phyloP scores from a whole-genome alignment of 345 rosid species.

The Ceriops zippeliana region DNA sequence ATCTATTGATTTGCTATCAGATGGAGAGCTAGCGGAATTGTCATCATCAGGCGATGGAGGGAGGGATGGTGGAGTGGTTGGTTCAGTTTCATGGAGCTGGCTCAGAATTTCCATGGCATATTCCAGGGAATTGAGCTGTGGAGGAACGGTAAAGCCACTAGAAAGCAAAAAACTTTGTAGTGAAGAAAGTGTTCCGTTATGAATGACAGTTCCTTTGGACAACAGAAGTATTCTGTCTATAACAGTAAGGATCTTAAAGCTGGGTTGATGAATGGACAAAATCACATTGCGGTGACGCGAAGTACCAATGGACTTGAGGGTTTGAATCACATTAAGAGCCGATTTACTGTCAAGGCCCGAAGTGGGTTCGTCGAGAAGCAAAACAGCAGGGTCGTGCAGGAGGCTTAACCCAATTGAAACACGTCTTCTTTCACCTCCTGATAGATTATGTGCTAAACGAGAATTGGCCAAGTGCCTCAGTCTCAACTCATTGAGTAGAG shows the following conservation, averaged over 20 bases:
- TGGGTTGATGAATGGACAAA: constrained; percentile 92
- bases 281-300: constrained; percentile 66
- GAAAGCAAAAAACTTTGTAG: constrained; percentile 51
- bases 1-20: constrained; percentile 5
- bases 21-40: not conserved
- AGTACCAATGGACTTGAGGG: constrained; percentile 56
- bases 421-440: constrained; percentile 84
- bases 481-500: constrained; percentile 62
- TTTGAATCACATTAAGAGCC: constrained; percentile 68
- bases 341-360: constrained; percentile 85
- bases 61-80: constrained; percentile 19
- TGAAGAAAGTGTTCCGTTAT: constrained; percentile 60
- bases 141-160: constrained; percentile 68
- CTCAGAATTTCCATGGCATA: constrained; percentile 79
- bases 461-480: constrained; percentile 53
- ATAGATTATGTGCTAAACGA: constrained; percentile 51
- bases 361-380: constrained; percentile 92
- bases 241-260: constrained; percentile 77
- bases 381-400: constrained; percentile 76
- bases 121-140: constrained; percentile 84
- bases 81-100: constrained; percentile 41
- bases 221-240: constrained; percentile 64
- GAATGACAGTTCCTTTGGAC: constrained; percentile 67
- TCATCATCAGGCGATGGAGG: constrained; percentile 13
- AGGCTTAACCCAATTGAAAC: constrained; percentile 85